Conservation (phyloP, 371 early-diverging fungal genomes). For the Mucor piriformis region DNA sequence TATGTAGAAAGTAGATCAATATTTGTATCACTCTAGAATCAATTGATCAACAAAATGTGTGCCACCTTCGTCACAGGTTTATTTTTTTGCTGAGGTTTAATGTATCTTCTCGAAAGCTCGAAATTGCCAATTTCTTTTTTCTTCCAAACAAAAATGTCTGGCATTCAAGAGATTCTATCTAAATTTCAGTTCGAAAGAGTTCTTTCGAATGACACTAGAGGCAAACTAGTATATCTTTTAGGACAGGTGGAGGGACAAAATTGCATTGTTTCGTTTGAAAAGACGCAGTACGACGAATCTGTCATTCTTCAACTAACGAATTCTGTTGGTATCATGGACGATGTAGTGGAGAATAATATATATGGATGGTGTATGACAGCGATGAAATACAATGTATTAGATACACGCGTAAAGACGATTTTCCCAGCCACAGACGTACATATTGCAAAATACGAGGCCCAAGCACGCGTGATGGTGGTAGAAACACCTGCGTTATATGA, state of each 20-base stretch:
- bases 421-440: conserved; percentile 73
- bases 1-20: too few species aligned
- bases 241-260: conserved; percentile 33
- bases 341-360: conserved; percentile 60
- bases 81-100: too few species aligned
- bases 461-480: conserved; percentile 55
- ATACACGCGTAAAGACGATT: conserved; percentile 61
- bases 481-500: conserved; percentile 64
- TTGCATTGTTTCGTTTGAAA: conserved; percentile 55
- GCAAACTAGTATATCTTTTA: conserved; percentile 38
- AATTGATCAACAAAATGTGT: too few species aligned
- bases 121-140: too few species aligned
- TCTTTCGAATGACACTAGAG: conserved; percentile 44
- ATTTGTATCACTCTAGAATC: too few species aligned
- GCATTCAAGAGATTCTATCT: conserved; percentile 20
- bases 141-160: background rate
- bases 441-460: conserved; percentile 73
- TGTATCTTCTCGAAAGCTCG: too few species aligned
- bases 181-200: conserved; percentile 41
- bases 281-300: conserved; percentile 49
- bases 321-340: conserved; percentile 15
- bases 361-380: conserved; percentile 61
- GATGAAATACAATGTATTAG: conserved; percentile 33
- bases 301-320: conserved; percentile 32
- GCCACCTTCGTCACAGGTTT: too few species aligned